These are phyloP conservation scores for Cucumis hystrix DNA, from an alignment of 306 rosid species.

Conservation along the genomic window DNA sequence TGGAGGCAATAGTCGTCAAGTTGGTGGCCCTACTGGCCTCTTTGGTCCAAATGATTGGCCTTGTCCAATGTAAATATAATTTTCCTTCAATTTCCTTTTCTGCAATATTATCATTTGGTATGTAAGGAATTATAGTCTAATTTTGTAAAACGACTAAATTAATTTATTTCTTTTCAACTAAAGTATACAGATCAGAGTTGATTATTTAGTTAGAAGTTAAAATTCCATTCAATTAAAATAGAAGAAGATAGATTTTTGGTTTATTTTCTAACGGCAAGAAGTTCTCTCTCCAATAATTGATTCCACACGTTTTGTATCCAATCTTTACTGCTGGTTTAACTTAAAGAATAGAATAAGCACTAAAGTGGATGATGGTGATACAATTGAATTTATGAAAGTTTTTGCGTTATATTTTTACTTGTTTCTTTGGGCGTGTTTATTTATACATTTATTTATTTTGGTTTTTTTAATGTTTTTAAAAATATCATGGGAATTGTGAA, in stretches of 20 bases:
- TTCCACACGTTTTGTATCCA: not conserved
- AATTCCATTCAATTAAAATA: not conserved
- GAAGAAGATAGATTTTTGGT: not conserved
- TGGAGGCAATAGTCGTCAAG: constrained; percentile 51
- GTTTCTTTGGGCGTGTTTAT: not conserved
- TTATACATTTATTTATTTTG: no score
- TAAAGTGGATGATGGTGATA: not conserved
- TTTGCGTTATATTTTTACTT: not conserved
- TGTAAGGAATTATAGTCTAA: not conserved
- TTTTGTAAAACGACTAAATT: not conserved
- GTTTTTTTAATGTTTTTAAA: not conserved
- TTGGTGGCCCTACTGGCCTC: constrained; percentile 56
- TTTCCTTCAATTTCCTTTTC: not conserved
- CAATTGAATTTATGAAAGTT: not conserved
- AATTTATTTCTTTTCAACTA: not conserved
- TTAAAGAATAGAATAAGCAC: not conserved
- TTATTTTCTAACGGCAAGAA: not conserved
- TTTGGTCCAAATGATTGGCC: constrained; percentile 99
- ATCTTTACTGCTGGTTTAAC: not conserved
- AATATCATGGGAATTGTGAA: not conserved
- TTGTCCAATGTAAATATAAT: constrained; percentile 73
- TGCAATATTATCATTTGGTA: not conserved
- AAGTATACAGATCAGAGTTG: not conserved
- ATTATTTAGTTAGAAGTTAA: no score
- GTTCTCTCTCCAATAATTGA: not conserved